Percentiles rank a stretch among this genome's conserved stretches.
phyloP scores from a whole-genome alignment of 2,329 filamentous ascomycete genomes.

The Xylariaceae sp. region DNA sequence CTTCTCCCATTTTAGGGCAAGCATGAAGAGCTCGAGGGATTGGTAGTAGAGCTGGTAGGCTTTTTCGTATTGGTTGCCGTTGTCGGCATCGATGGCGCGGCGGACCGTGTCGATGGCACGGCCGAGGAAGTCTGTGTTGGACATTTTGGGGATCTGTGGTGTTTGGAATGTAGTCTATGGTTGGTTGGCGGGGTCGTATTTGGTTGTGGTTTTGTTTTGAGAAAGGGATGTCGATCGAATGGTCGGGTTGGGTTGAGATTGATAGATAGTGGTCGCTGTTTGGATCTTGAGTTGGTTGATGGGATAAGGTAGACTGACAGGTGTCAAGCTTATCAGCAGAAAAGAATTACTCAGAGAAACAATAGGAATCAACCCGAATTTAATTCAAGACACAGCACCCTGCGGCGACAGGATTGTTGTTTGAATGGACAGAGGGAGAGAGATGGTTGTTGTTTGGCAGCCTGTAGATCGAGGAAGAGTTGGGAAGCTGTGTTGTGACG shows the following conservation, averaged over 20 bases:
- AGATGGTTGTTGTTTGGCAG: too few relatives aligned
- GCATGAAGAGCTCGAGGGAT: conserved; percentile 95
- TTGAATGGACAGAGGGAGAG: too few relatives aligned
- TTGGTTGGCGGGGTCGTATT: neutral
- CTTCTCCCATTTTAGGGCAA: conserved; percentile 99
- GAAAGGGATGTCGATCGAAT: neutral
- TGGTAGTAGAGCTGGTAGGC: conserved; percentile 96
- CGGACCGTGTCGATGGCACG: conserved; percentile 96
- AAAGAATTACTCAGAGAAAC: too few relatives aligned
- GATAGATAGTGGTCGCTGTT: too few relatives aligned
- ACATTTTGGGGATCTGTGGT: too few relatives aligned
- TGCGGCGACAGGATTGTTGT: neutral
- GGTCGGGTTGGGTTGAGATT: neutral
- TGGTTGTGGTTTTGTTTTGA: neutral
- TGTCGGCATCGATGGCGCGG: conserved; percentile 95
- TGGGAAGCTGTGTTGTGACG: conserved; percentile 9
- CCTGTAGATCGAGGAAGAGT: too few relatives aligned
- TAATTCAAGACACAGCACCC: too few relatives aligned
- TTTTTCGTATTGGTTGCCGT: conserved; percentile 92
- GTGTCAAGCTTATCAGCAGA: too few relatives aligned
- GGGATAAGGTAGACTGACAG: neutral
- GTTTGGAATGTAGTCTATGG: conserved; percentile 4
- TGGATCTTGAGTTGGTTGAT: neutral
- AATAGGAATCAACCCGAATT: too few relatives aligned
- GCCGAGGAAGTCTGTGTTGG: conserved; percentile 93